These are phyloP conservation scores for Aquanectria penicillioides DNA, from an alignment of 2,329 filamentous ascomycete species.

Conservation along the genomic window DNA sequence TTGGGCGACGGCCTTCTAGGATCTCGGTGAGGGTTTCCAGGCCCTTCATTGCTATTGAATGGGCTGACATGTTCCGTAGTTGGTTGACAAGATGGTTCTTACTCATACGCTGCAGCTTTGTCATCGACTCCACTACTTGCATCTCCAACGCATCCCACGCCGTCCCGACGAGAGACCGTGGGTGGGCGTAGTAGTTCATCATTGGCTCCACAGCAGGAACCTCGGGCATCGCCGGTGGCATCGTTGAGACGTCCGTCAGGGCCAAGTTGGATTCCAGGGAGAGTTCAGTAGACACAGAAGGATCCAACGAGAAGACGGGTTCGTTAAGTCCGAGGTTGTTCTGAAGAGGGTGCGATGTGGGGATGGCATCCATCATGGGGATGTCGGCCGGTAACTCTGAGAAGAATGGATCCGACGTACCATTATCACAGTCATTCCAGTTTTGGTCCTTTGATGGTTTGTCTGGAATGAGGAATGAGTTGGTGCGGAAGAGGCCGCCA, in stretches of 20 bases:
- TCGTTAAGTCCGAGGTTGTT: constrained; percentile 46
- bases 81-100: constrained; percentile 55
- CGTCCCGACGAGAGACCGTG: constrained; percentile 51
- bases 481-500: constrained; percentile 41
- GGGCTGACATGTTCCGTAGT: constrained; percentile 52
- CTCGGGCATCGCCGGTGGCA: constrained; percentile 27
- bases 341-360: constrained; percentile 40
- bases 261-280: constrained; percentile 50
- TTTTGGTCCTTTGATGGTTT: constrained; percentile 38
- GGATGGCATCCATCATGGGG: constrained; percentile 46
- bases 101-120: constrained; percentile 52
- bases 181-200: constrained; percentile 41
- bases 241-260: constrained; percentile 45
- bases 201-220: constrained; percentile 23
- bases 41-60: constrained; percentile 53
- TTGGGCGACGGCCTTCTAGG: constrained; percentile 49
- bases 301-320: constrained; percentile 49
- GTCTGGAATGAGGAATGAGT: constrained; percentile 34
- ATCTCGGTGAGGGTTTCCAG: constrained; percentile 53
- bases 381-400: constrained; percentile 57
- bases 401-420: constrained; percentile 43
- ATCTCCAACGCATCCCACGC: constrained; percentile 58
- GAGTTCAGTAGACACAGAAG: constrained; percentile 46
- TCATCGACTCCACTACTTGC: constrained; percentile 56
- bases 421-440: constrained; percentile 42